Percentiles rank a stretch among this genome's conserved stretches.
These are phyloP conservation scores for Lizonia empirigonia DNA, from an alignment of 2,329 filamentous ascomycete genomes.

Conservation along the genomic window DNA sequence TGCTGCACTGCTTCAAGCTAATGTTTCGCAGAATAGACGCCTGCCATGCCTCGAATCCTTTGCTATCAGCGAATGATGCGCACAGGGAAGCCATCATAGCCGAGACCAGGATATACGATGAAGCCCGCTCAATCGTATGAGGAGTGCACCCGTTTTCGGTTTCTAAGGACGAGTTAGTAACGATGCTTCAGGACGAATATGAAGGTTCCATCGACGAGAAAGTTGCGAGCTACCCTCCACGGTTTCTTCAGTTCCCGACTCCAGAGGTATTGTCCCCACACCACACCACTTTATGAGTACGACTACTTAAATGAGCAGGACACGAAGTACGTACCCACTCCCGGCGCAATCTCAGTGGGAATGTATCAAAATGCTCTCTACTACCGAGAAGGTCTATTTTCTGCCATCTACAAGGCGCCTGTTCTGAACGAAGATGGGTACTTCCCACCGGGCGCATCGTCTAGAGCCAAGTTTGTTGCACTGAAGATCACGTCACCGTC, in stretches of 20 bases:
- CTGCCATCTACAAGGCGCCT: constrained; percentile 76
- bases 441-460: constrained; percentile 27
- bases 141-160: background rate
- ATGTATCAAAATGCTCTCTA: constrained; percentile 62
- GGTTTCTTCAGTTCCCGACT: constrained; percentile 32
- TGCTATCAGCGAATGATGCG: constrained; percentile 55
- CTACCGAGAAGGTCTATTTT: constrained; percentile 73
- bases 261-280: constrained; percentile 24
- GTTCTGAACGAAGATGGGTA: constrained; percentile 45
- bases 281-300: background rate
- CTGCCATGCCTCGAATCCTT: constrained; percentile 54
- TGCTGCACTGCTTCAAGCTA: constrained; percentile 20
- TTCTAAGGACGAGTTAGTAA: constrained; percentile 18
- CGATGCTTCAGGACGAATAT: constrained; percentile 42
- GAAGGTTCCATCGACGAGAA: constrained; percentile 34
- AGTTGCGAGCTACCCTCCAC: constrained; percentile 25
- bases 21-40: constrained; percentile 35
- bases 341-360: constrained; percentile 55
- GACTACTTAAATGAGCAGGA: constrained; percentile 19
- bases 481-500: constrained; percentile 85
- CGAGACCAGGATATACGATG: constrained; percentile 69
- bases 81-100: constrained; percentile 65
- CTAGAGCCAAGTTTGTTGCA: constrained; percentile 59
- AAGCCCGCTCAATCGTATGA: constrained; percentile 62
- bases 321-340: constrained; percentile 44